phyloP scores from a whole-genome alignment of 139 green algal species.

The Tetradesmus lagerheimii region DNA sequence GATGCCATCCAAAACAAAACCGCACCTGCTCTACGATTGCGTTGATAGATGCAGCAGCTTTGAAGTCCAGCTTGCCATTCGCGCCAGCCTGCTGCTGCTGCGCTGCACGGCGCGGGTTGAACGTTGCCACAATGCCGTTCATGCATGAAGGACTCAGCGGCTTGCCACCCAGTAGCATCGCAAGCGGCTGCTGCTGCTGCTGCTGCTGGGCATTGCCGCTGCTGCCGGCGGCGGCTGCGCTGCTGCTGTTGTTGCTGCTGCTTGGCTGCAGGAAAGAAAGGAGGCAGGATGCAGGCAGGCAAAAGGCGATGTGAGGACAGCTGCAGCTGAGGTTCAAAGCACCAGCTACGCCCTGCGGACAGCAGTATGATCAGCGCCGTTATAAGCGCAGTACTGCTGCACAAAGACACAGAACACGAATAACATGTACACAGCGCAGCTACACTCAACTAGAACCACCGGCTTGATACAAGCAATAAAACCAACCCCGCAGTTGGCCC shows the following conservation, averaged over 20 bases:
- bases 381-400: too few species aligned
- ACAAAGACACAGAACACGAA: too few species aligned
- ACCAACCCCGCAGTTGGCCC: too few species aligned
- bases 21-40: neutral
- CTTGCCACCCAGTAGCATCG: constrained; percentile 58
- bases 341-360: too few species aligned
- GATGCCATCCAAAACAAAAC: too few species aligned
- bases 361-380: too few species aligned
- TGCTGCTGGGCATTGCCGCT: neutral
- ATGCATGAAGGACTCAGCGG: constrained; percentile 76
- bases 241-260: constrained; percentile 40
- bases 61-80: constrained; percentile 1
- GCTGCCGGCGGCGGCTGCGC: neutral
- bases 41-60: neutral
- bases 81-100: constrained; percentile 35
- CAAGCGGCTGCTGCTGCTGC: constrained; percentile 37
- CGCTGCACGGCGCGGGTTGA: constrained; percentile 61
- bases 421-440: too few species aligned
- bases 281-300: neutral
- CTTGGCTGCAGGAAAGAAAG: neutral
- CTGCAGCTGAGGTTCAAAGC: neutral
- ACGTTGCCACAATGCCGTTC: constrained; percentile 65
- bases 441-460: too few species aligned
- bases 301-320: neutral
- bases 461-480: too few species aligned